Conservation (phyloP, 2,329 filamentous ascomycete species). For the Trichoderma cornu-damae region DNA sequence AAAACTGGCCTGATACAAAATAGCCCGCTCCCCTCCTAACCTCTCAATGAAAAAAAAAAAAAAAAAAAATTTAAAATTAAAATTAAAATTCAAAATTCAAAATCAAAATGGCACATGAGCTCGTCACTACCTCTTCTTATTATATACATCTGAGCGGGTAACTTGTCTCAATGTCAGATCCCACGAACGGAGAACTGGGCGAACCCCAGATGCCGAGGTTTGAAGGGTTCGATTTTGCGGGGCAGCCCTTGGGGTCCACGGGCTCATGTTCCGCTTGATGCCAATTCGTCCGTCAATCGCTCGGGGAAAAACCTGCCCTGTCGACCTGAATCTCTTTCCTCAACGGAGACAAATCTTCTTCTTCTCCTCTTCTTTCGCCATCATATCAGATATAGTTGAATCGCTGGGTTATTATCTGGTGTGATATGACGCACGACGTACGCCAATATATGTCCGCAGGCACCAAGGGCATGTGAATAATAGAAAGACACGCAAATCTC, state of each 20-base stretch:
- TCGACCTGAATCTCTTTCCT: neutral
- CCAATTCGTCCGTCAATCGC: neutral
- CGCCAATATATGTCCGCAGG: neutral
- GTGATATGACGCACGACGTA: neutral
- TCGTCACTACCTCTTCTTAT: too few species aligned
- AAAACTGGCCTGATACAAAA: too few species aligned
- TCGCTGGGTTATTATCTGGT: neutral
- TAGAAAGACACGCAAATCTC: neutral
- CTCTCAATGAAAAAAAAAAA: too few species aligned
- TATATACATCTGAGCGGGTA: neutral
- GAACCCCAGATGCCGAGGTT: slow-evolving; percentile 15
- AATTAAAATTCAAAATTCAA: too few species aligned
- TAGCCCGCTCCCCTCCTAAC: too few species aligned
- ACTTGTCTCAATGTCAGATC: too few species aligned
- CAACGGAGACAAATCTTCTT: neutral
- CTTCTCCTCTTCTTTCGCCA: neutral
- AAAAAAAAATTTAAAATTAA: too few species aligned
- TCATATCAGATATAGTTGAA: neutral
- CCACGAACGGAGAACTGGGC: neutral
- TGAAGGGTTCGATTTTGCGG: slow-evolving; percentile 5
- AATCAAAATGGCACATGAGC: too few species aligned
- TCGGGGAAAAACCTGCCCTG: neutral
- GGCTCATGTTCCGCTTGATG: neutral
- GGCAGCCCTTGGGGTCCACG: neutral
- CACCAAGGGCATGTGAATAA: neutral